Evolutionary conservation across 306 rosid species (phyloP), one percentile per base, ranked within the genome.

Genomic region (Vigna trinervia): DNA sequence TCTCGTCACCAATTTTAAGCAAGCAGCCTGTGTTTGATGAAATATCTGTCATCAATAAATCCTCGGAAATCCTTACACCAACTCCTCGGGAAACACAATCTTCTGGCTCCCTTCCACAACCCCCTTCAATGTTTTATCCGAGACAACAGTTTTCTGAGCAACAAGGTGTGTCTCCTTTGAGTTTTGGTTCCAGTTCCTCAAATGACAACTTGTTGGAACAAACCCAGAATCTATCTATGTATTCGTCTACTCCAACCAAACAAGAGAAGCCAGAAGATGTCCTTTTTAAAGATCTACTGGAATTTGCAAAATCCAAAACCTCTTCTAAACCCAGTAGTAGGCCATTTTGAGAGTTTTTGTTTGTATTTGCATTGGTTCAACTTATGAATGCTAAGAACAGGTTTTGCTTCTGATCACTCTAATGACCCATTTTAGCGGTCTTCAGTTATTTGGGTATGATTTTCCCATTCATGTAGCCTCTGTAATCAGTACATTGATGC

Each of bases 231-330:
- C 80, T 92, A 63, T 91, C 97, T 48, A 91, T 96, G 8, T 85
- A 85, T 84, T 69, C 90, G 19, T 81, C 89, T 6, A 69, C 85
- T 46, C 88, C 92, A 19, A 71, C 85, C 53, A 91, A 91, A 75
- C 86, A 88, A 74, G 89, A 83, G 70, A 92, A 89, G 76, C 84
- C 89, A 62, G 97, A 93, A 78, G 97, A 92, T 78, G 97, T 78
- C 23, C 90, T 90, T 17, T 92, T 96, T 87, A 91, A 91, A 68
- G 94, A 92, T 82, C 91, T 91, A 0, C 87, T 92, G 79, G 99
- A 92, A 82, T 89, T 89, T 73, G 97, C 96, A 5, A 96, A 91
- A 84, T 85, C 97, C 38, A 88, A 91, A 73, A 90, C 97, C 38
- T 87, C 97, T 57, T 80, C 98, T 8, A 89, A 86, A 15, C 84